Base-by-base conservation (phyloP, 305 asterid species). In the Plantago coronopus region DNA sequence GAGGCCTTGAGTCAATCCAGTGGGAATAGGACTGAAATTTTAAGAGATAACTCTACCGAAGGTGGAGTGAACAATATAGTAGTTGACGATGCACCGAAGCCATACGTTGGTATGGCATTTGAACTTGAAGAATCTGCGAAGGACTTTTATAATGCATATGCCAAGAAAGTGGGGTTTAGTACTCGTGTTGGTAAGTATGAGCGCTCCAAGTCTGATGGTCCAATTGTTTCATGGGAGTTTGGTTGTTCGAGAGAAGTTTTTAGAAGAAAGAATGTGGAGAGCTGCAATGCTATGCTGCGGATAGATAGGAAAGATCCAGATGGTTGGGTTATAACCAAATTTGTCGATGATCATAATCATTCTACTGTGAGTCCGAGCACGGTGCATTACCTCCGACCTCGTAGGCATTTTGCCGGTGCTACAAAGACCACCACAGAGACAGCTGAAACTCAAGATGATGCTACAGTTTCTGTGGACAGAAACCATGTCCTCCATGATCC, bases 341-440 rank as follows among this genome's bases (percentile, higher is more conserved):
- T 86, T 71, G 86, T 84, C 48, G 87, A 82, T 75, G 91, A 84
- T 54, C 96, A 89, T 68, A 82, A 74, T 71, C 96, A 89, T 76
- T 80, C 90, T 58, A 67, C 17, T 2, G 71, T 61, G 64, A 64
- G 76, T 66, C 86, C 87, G 38, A 55, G 77, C 76, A 86, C 83
- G 72, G 84, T 80, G 75, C 90, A 83, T 71, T 69, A 76, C 67
- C 82, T 82, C 37, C 78, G 79, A 42, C 84, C 93, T 19, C 81
- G 79, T 19, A 79, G 86, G 71, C 87, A 80, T 69, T 80, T 82
- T 59, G 78, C 85, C 76, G 90, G 91, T 55, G 72, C 85, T 72
- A 48, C 78, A 25, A 76, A 78, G 72, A 78, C 61, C 58, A 74
- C 60, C 40, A 71, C 66, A 4, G 86, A 79, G 78, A 49, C 73